Conservation (phyloP, 805 yeast genomes). For the Maudiozyma turicensis region DNA sequence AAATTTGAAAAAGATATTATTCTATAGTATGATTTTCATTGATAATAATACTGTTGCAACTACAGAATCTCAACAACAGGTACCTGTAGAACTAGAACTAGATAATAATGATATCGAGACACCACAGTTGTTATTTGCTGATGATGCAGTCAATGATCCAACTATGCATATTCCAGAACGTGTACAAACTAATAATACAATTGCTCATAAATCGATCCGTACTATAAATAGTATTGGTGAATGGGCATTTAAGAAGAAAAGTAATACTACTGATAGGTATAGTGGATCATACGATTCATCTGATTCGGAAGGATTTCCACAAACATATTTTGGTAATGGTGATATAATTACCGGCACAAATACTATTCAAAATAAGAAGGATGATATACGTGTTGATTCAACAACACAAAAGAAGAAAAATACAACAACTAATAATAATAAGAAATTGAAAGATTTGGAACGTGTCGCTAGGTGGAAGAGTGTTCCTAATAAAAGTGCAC, state of each 20-base stretch:
- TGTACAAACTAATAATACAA: conserved; percentile 17
- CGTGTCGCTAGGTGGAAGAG: conserved; percentile 26
- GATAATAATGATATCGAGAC: conserved; percentile 2
- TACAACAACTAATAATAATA: conserved; percentile 3
- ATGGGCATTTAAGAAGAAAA: conserved; percentile 16
- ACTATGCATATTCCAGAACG: conserved; percentile 18
- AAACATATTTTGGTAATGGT: background rate
- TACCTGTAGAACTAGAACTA: background rate
- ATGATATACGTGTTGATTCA: background rate
- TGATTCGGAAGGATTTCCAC: conserved; percentile 12
- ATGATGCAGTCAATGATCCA: conserved; percentile 1
- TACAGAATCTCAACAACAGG: background rate
- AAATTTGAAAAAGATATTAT: conserved; percentile 9
- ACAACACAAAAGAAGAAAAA: background rate
- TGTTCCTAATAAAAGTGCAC: conserved; percentile 17
- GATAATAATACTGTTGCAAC: conserved; percentile 2
- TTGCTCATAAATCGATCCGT: conserved; percentile 24
- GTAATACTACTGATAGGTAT: conserved; percentile 7
- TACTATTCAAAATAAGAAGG: background rate
- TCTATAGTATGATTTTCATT: conserved; percentile 15
- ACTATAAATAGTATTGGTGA: conserved; percentile 27
- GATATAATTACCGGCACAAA: background rate
- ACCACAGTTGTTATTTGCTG: conserved; percentile 4
- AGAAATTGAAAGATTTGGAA: conserved; percentile 3
- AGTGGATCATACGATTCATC: conserved; percentile 11